Evolutionary conservation across 306 rosid species (phyloP).

Genomic region (Quercus berberidifolia): DNA sequence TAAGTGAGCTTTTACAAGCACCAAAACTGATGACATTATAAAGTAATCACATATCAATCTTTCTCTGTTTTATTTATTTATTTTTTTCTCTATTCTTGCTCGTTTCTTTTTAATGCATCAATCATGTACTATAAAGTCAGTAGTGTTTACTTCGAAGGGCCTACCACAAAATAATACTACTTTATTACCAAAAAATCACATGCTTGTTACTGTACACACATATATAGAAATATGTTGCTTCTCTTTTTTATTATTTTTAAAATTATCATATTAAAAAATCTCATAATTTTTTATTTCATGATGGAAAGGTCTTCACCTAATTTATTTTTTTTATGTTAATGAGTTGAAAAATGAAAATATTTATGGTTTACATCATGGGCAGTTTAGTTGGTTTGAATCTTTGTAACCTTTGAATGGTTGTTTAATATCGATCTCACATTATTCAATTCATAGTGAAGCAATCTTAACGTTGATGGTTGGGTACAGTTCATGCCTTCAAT

Average conservation of each 20-base stretch:
- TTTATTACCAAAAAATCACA: conserved; percentile 25
- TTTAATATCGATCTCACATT: not conserved
- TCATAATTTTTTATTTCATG: conserved; percentile 24
- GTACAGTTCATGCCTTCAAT: not conserved
- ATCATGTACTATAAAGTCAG: conserved; percentile 19
- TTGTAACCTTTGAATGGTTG: conserved; percentile 6
- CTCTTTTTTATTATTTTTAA: not conserved
- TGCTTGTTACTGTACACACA: conserved; percentile 21
- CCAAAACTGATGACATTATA: not conserved
- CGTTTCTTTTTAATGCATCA: conserved; percentile 3
- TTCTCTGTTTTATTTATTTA: not conserved
- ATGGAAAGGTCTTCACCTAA: conserved; percentile 20
- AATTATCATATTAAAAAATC: conserved; percentile 5
- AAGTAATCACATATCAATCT: not conserved
- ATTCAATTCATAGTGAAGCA: not conserved
- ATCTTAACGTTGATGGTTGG: not conserved
- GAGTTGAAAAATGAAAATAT: not conserved
- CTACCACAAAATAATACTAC: conserved; percentile 4
- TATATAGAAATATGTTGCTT: not conserved
- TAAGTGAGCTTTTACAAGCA: not conserved
- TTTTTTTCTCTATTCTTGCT: not conserved
- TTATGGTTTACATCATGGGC: conserved; percentile 15
- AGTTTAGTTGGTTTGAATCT: conserved; percentile 35
- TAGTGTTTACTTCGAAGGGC: not conserved
- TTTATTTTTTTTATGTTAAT: conserved; percentile 3